phyloP scores from a whole-genome alignment of 805 yeast genomes.

The Schwanniomyces yamadae region DNA sequence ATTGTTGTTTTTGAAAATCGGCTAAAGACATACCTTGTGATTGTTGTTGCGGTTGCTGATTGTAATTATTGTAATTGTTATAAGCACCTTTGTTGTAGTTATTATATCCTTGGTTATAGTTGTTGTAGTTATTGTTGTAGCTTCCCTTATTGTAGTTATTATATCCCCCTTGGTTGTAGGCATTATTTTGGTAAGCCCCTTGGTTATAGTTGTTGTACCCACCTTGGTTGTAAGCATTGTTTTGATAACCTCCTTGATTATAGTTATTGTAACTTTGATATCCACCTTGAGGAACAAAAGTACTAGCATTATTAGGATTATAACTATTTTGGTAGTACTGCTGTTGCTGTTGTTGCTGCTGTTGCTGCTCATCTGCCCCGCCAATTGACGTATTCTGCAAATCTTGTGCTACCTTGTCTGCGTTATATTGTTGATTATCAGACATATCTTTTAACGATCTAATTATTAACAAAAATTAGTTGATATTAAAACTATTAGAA shows the following conservation, averaged over 20 bases:
- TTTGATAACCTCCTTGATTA: conserved; percentile 22
- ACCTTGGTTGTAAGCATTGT: conserved; percentile 17
- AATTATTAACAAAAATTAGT: not conserved
- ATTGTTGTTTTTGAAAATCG: conserved; percentile 72
- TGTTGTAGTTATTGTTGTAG: conserved; percentile 8
- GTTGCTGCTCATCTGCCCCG: conserved; percentile 24
- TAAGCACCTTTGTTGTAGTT: conserved; percentile 23
- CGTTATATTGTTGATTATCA: conserved; percentile 34
- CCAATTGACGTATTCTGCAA: conserved; percentile 43
- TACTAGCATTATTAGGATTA: conserved; percentile 50
- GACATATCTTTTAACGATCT: conserved; percentile 17
- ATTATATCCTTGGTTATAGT: conserved; percentile 23
- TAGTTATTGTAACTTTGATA: conserved; percentile 17
- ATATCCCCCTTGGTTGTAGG: conserved; percentile 16
- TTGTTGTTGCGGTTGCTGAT: conserved; percentile 24
- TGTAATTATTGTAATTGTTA: conserved; percentile 19
- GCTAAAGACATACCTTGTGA: conserved; percentile 64
- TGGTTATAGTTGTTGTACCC: conserved; percentile 10
- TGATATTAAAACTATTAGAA: too few relatives aligned
- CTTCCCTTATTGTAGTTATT: conserved; percentile 8
- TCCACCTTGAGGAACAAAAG: conserved; percentile 39
- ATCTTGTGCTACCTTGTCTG: conserved; percentile 45
- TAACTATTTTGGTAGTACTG: conserved; percentile 24
- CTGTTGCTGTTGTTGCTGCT: conserved; percentile 13
- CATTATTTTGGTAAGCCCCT: conserved; percentile 23